Conservation (phyloP, 805 yeast species). For the Ascoidea tarda region DNA sequence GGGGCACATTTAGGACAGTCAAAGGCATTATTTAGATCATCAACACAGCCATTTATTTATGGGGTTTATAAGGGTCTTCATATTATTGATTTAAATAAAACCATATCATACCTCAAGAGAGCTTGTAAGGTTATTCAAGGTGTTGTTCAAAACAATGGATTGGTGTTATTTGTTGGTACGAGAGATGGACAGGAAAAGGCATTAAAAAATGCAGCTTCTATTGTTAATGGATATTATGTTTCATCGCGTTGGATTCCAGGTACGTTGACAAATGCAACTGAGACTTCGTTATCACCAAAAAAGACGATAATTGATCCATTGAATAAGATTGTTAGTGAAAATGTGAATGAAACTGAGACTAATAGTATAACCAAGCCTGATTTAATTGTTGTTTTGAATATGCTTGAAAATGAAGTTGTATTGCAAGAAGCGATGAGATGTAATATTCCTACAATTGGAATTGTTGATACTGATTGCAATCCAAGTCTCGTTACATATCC, state of each 20-base stretch:
- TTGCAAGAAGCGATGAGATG: conserved; percentile 68
- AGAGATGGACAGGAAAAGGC: conserved; percentile 62
- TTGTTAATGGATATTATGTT: conserved; percentile 71
- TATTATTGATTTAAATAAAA: conserved; percentile 80
- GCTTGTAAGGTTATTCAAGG: conserved; percentile 82
- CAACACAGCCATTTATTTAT: conserved; percentile 73
- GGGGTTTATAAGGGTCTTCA: conserved; percentile 89
- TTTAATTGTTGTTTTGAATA: conserved; percentile 73
- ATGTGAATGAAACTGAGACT: conserved; percentile 45
- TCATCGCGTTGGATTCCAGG: conserved; percentile 90
- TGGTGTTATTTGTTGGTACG: conserved; percentile 76
- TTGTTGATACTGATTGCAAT: conserved; percentile 88
- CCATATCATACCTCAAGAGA: conserved; percentile 57
- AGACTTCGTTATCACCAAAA: conserved; percentile 42
- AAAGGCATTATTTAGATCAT: conserved; percentile 61
- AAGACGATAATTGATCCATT: conserved; percentile 53
- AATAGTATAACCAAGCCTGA: conserved; percentile 69
- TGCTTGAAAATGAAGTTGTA: conserved; percentile 71
- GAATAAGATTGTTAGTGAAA: conserved; percentile 33
- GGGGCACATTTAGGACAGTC: conserved; percentile 95
- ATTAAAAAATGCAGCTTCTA: conserved; percentile 64
- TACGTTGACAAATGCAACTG: conserved; percentile 73
- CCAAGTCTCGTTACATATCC: conserved; percentile 86
- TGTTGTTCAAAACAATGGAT: conserved; percentile 73
- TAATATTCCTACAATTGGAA: conserved; percentile 85